Conservation (phyloP, 2,329 filamentous ascomycete species). For the Scedosporium apiospermum region DNA sequence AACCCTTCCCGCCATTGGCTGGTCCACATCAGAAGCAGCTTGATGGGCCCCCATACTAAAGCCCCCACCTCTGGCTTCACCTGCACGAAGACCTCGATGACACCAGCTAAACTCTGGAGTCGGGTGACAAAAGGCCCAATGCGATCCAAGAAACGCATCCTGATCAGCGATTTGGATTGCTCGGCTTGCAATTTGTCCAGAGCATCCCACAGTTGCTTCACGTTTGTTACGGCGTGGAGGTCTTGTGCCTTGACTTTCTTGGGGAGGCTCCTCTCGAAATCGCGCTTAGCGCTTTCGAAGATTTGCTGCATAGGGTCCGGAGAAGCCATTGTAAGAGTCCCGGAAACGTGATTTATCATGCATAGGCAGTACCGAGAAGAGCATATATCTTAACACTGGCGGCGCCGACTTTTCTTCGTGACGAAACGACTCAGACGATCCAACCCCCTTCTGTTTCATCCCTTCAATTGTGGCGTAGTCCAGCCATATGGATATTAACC, state of each 20-base stretch:
- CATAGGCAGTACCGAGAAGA: too few species aligned
- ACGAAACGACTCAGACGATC: too few species aligned
- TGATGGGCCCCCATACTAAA: background rate
- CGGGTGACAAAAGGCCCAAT: background rate
- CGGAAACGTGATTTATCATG: too few species aligned
- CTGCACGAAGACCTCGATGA: background rate
- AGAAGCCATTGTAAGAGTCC: background rate
- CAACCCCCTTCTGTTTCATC: too few species aligned
- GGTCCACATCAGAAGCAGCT: conserved; percentile 1
- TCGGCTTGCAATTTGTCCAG: background rate
- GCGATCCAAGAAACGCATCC: background rate
- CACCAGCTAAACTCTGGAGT: background rate
- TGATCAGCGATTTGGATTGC: background rate
- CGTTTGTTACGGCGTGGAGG: background rate
- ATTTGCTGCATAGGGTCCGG: background rate
- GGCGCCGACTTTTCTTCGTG: too few species aligned
- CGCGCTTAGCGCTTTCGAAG: background rate
- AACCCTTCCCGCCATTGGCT: background rate
- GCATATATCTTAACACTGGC: too few species aligned
- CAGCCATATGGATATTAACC: too few species aligned
- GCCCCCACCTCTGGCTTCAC: background rate
- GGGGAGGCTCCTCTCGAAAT: background rate
- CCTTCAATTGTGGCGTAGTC: too few species aligned
- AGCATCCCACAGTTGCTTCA: background rate
- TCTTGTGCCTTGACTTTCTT: background rate